phyloP scores from a whole-genome alignment of 345 rosid genomes.

The Salix arbutifolia region DNA sequence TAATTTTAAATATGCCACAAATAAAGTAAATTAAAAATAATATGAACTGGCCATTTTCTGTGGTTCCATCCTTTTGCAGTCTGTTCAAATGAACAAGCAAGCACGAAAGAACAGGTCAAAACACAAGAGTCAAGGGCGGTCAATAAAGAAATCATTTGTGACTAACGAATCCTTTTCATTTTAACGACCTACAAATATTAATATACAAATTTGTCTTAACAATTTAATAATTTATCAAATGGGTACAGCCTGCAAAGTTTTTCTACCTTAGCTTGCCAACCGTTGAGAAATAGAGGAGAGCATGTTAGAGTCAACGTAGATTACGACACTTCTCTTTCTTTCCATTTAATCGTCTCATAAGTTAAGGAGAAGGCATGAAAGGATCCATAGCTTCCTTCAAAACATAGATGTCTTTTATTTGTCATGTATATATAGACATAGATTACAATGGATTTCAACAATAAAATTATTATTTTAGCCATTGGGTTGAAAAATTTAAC shows the following conservation, averaged over 20 bases:
- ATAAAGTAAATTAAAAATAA: too few relatives aligned
- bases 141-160: background rate
- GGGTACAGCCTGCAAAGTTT: conserved; percentile 16
- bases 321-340: conserved; percentile 28
- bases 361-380: too few relatives aligned
- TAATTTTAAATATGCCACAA: too few relatives aligned
- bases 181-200: background rate
- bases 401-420: too few relatives aligned
- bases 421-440: too few relatives aligned
- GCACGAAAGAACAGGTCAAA: background rate
- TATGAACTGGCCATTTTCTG: background rate
- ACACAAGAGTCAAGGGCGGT: background rate
- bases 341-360: too few relatives aligned
- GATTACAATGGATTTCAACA: too few relatives aligned
- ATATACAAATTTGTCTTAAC: background rate
- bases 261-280: conserved; percentile 46
- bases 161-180: background rate
- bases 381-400: too few relatives aligned
- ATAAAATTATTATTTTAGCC: too few relatives aligned
- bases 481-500: too few relatives aligned
- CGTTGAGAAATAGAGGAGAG: conserved; percentile 29
- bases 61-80: background rate
- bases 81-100: background rate
- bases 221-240: background rate
- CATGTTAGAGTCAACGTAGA: conserved; percentile 30